Base-by-base conservation (phyloP, 805 yeast species). In the Blastobotrys peoriensis region DNA sequence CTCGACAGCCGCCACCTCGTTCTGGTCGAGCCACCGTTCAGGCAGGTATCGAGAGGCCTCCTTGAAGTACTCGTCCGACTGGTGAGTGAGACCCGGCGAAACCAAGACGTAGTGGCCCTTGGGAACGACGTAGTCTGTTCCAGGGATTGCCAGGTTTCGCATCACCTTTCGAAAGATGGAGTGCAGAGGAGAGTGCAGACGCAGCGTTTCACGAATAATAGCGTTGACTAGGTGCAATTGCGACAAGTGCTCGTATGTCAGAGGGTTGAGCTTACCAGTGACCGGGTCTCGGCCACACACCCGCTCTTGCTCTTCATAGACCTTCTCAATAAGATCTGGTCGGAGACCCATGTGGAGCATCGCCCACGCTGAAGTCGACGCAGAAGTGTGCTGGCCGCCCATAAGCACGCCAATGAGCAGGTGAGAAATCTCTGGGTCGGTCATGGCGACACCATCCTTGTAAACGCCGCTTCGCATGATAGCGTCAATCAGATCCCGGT, bases 361-460 rank as follows among this genome's bases (percentile, higher is more conserved):
- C 60, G 81, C 80, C 98, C 98, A 93, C 15, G 97, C 84, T 34
- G 95, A 85, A 18, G 98, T 93, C 19, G 98, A 77, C 36, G 98
- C 93, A 51, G 95, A 84, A 21, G 98, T 93, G 66, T 93, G 98
- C 71, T 93, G 98, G 51, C 98, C 98, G 59, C 98, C 98, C 98
- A 93, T 93, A 50, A 93, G 74, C 44, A 93, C 83, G 65, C 98
- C 98, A 66, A 93, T 91, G 64, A 88, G 71, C 65, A 93, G 73
- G 67, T 89, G 85, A 40, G 98, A 93, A 60, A 93, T 87, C 69
- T 93, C 95, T 64, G 82, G 81, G 65, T 93, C 98, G 21, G 96
- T 83, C 97, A 93, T 89, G 60, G 75, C 74, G 40, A 81, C 80
- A 57, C 98, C 98, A 62, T 93, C 98, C 65, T 86, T 89, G 70